Evolutionary conservation across 2,329 filamentous ascomycete species (phyloP), one percentile per base, ranked within the genome.

Genomic region (Aspergillus sp.): DNA sequence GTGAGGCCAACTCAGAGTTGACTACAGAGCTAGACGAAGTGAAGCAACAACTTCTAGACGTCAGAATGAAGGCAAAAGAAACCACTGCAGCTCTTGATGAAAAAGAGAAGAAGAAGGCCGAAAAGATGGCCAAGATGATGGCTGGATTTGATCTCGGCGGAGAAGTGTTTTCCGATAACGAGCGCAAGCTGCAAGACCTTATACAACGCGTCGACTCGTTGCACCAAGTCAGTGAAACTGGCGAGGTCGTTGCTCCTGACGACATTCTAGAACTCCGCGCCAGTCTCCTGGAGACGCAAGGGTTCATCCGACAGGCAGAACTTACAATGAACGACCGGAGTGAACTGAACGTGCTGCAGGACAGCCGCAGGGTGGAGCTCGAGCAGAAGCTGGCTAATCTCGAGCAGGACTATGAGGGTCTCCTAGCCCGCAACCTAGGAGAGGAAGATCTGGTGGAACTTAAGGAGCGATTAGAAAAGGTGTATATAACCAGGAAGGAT

Each of bases 111-210:
- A 93, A 92, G 80, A 99, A 99, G 83, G 91, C 93, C 1, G 95
- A 99, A 79, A 95, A 96, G 78, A 99, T 99, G 95, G 95, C 95
- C 44, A 90, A 97, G 83, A 99, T 99, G 95, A 97, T 99, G 93
- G 95, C 95, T 58, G 92, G 93, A 3, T 98, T 99, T 68, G 93
- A 99, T 70, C 85, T 99, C 35, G 93, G 92, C 45, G 89, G 90
- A 49, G 93, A 97, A 57, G 88, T 96, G 33, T 96, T 98, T 74
- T 96, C 92, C 65, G 90, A 95, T 58, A 96, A 96, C 67, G 95
- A 99, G 75, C 85, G 88, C 62, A 88, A 86, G 51, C 90, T 99
- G 58, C 86, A 90, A 59, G 86, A 90, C 62, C 88, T 92, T 62
- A 93, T 98, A 66, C 86, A 92, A 66, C 88, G 90, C 68, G 82